Evolutionary conservation across 345 rosid species (phyloP).

Genomic region (Rubroshorea leprosula): DNA sequence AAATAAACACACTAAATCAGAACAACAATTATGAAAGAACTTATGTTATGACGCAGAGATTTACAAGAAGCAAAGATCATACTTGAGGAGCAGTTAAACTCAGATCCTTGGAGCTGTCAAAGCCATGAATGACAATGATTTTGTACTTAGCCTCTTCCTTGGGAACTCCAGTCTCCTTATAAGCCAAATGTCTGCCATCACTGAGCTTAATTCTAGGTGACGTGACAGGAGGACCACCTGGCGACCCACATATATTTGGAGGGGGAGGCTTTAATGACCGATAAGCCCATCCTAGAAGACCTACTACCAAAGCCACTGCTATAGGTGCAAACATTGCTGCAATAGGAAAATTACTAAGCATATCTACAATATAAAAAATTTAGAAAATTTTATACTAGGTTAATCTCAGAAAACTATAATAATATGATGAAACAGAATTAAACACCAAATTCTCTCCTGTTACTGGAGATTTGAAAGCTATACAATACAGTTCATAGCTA

Average conservation of each 20-base stretch:
- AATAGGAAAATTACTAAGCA: slow-evolving; percentile 1
- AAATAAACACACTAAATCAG: too few species aligned
- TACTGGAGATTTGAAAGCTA: too few species aligned
- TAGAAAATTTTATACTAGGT: too few species aligned
- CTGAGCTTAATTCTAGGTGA: slow-evolving; percentile 66
- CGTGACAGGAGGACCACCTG: slow-evolving; percentile 59
- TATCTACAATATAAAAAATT: neutral
- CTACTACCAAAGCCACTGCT: slow-evolving; percentile 38
- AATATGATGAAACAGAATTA: too few species aligned
- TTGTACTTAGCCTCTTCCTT: slow-evolving; percentile 52
- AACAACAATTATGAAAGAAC: too few species aligned
- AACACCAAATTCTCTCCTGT: too few species aligned
- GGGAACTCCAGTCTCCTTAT: slow-evolving; percentile 61
- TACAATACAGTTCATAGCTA: too few species aligned
- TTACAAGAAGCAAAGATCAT: slow-evolving; percentile 19
- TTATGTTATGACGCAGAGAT: too few species aligned
- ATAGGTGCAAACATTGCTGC: slow-evolving; percentile 47
- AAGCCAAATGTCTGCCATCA: slow-evolving; percentile 80
- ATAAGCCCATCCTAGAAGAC: slow-evolving; percentile 50
- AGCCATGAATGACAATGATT: slow-evolving; percentile 66
- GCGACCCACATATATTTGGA: slow-evolving; percentile 64
- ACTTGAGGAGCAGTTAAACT: slow-evolving; percentile 51
- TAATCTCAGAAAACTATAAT: too few species aligned
- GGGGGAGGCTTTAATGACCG: slow-evolving; percentile 58
- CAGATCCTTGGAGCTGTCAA: slow-evolving; percentile 53